A percentile compares a stretch with the other conserved stretches of the same genome.
These are phyloP conservation scores for Neurospora sp. DNA, from an alignment of 2,329 filamentous ascomycete genomes.

Conservation along the genomic window DNA sequence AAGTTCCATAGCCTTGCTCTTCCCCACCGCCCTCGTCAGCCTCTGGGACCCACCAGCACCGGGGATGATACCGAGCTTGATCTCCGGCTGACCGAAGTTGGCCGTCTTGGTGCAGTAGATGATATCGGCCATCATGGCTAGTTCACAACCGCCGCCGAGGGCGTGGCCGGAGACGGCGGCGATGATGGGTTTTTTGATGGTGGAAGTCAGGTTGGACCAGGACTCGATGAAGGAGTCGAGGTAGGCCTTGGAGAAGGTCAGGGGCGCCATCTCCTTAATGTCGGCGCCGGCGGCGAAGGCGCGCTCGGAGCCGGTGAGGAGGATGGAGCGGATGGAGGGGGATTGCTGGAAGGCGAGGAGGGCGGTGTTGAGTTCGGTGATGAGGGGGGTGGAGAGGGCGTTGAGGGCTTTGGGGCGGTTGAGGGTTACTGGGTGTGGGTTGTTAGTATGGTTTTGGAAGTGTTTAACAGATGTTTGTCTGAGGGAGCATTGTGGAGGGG, in stretches of 20 bases:
- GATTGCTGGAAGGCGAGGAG: conserved; percentile 61
- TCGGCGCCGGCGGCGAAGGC: conserved; percentile 94
- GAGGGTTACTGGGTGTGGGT: conserved; percentile 58
- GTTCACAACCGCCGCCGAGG: conserved; percentile 88
- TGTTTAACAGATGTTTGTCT: too few species aligned
- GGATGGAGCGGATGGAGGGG: conserved; percentile 60
- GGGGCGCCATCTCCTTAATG: conserved; percentile 96
- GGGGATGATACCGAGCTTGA: conserved; percentile 87
- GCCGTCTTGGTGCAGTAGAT: conserved; percentile 79
- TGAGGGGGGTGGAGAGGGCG: conserved; percentile 82
- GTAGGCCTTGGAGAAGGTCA: conserved; percentile 84
- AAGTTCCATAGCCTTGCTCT: conserved; percentile 82
- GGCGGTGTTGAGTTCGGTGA: conserved; percentile 77
- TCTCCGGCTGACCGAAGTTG: conserved; percentile 93
- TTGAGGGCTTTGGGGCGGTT: conserved; percentile 94
- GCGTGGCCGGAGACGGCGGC: conserved; percentile 92
- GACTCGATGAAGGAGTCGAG: conserved; percentile 85
- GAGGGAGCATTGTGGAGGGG: too few species aligned
- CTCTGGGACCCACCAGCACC: conserved; percentile 88
- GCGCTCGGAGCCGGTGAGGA: conserved; percentile 80
- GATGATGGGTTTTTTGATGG: conserved; percentile 88
- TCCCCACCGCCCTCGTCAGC: conserved; percentile 71
- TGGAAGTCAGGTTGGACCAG: conserved; percentile 78
- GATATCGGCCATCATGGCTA: conserved; percentile 96
- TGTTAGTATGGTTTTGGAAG: too few species aligned